Percentiles rank a stretch among this genome's conserved stretches.
Evolutionary conservation across 2,329 filamentous ascomycete species (phyloP).

Genomic region (Diaporthe sp.): DNA sequence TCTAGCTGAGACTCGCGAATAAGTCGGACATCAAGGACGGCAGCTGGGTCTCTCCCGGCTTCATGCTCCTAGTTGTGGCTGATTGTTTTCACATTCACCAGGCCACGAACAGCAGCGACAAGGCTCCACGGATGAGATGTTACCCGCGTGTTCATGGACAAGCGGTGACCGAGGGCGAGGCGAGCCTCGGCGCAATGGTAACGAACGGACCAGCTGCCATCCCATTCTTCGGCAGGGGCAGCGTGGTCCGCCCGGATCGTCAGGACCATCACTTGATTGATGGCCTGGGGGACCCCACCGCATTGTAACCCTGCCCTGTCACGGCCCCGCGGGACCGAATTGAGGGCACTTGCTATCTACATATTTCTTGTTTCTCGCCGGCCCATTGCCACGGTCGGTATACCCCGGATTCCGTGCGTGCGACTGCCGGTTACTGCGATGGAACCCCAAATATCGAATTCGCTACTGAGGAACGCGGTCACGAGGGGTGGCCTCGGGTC

Average conservation of each 20-base stretch:
- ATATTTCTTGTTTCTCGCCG: neutral
- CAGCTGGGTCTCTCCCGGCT: neutral
- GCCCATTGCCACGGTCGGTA: neutral
- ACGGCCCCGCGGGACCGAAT: constrained; percentile 26
- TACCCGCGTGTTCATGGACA: neutral
- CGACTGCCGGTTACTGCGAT: constrained; percentile 17
- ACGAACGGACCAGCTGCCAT: constrained; percentile 10
- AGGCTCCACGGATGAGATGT: neutral
- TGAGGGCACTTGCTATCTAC: constrained; percentile 22
- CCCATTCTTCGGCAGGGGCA: constrained; percentile 22
- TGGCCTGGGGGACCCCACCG: constrained; percentile 20
- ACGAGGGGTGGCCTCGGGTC: constrained; percentile 23
- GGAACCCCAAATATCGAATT: constrained; percentile 19
- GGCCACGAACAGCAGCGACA: neutral
- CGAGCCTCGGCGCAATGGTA: constrained; percentile 8
- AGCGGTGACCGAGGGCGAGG: neutral
- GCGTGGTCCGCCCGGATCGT: constrained; percentile 11
- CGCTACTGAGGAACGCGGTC: constrained; percentile 12
- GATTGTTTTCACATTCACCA: neutral
- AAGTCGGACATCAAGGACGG: neutral
- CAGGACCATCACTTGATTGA: constrained; percentile 35
- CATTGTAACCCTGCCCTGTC: neutral
- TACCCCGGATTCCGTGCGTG: constrained; percentile 21
- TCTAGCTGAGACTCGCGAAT: neutral
- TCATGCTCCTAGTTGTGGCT: too few relatives aligned